Base-by-base conservation (phyloP, 768 basidiomycete genomes). In the Boletus rufocinnamomeus region DNA sequence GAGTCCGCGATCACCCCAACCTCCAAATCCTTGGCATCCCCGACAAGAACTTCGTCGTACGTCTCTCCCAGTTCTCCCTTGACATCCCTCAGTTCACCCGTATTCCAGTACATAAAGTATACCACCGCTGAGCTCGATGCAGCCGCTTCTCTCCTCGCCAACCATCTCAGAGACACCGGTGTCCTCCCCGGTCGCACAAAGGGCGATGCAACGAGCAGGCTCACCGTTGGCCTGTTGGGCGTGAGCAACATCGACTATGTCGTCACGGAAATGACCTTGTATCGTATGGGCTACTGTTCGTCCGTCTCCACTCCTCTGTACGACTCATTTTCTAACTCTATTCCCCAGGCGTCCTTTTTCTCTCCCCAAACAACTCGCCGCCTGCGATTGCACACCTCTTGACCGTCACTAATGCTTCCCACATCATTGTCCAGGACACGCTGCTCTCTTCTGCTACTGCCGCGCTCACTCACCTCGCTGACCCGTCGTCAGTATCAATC, bases 311-410 rank as follows among this genome's bases (percentile, higher is more conserved):
- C 13, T 48, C 2, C 1, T 45, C 35, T 21, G 8, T 9, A 9
- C 5, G 6, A 2, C 11, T 8, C 48, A 2, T 6, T 16, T 35
- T 35, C 28, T 57, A 30, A 53, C 13, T 27, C 19, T 13, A 1
- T 52, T 21, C 37, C n/a, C 17, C 27, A 70, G 62, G 61, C 11
- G 67, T 72, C 1, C 75, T 77, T 40, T 72, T 76, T 10, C 66
- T 79, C 6, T 79, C 78, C 6, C 71, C 77, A 6, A 74, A 79
- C 60, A 83, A 82, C 65, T 81, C 80, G 0, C 72, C 78, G 0
- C 66, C 74, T 6, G 82, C 80, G 6, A 74, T 79, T 27, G 79
- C 79, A 1, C 76, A 81, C 59, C 71, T 84, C 21, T 68, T 81
- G 59, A 57, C 66, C 2, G 54, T 40, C 40, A 72, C 69, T 2